Base-by-base conservation (phyloP, 768 basidiomycete genomes). In the Saitozyma podzolica region DNA sequence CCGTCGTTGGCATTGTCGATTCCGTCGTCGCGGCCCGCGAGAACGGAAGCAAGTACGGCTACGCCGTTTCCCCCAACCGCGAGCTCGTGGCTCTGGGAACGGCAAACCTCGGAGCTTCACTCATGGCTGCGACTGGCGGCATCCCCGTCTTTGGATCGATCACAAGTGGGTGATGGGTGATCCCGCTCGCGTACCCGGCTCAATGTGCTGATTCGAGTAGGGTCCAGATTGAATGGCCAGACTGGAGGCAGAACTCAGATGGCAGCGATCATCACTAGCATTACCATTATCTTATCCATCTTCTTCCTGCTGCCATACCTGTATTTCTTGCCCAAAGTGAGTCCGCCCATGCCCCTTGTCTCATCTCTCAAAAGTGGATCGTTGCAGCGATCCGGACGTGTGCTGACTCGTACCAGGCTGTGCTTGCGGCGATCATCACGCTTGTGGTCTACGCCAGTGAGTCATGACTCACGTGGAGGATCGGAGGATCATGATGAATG, bases 11-110 rank as follows among this genome's bases (percentile, higher is more conserved):
- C 0, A 96, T 94, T 77, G 82, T 99, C 63, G 95, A 99, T 77
- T 91, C 89, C 63, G 92, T 96, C 64, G 92, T 93, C 2, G 90
- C 93, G 0, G 95, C 95, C 2, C 96, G 98, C 73, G 93, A 97
- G 77, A 94, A 90, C 63, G 86, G 87, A 0, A 85, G 86, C 4
- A 87, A 88, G 11, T 97, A 88, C 73, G 89, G 91, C 3, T 88
- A 97, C 76, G 85, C 89, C 0, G 89, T 98, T 66, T 90, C 87
- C 66, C 92, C 93, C 0, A 99, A 98, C 76, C 88, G 96, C 39
- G 96, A 99, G 74, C 84, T 98, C 1, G 94, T 97, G 29, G 96
- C 96, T 0, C 82, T 99, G 16, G 92, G 92, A 50, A 86, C 89
- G 10, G 86, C 87, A 11, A 96, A 96, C 75, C 82, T 95, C 42